Conservation (phyloP, 2,329 filamentous ascomycete genomes). For the Xylariaceae sp. region DNA sequence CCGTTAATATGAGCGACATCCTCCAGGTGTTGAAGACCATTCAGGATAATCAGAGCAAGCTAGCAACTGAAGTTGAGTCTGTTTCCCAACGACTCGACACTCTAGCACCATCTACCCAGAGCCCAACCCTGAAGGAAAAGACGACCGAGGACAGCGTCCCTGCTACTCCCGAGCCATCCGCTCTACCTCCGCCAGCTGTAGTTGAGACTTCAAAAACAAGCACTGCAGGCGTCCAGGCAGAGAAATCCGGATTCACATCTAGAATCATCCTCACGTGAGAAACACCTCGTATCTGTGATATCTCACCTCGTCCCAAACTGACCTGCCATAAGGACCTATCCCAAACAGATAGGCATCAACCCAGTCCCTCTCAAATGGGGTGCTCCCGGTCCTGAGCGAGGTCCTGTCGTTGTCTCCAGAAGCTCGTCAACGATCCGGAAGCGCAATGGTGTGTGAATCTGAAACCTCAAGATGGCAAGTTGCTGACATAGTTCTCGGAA, state of each 20-base stretch:
- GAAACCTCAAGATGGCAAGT: constrained; percentile 4
- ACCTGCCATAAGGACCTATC: constrained; percentile 63
- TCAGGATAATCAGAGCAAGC: constrained; percentile 27
- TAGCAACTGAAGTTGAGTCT: constrained; percentile 26
- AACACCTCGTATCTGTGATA: too few relatives aligned
- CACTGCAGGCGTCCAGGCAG: constrained; percentile 25
- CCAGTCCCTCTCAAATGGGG: constrained; percentile 90
- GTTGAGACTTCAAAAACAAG: constrained; percentile 21
- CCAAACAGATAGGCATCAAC: constrained; percentile 89
- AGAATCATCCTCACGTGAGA: constrained; percentile 53
- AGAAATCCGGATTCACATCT: constrained; percentile 47
- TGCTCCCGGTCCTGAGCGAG: constrained; percentile 68
- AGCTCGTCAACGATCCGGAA: constrained; percentile 70
- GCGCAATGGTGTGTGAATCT: constrained; percentile 64
- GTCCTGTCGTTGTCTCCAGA: constrained; percentile 84
- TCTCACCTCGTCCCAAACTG: constrained; percentile 10
- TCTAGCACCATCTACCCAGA: constrained; percentile 22
- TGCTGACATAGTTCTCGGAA: constrained; percentile 15
- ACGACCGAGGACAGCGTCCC: constrained; percentile 13
- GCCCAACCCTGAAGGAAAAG: constrained; percentile 17
- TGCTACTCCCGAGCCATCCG: constrained; percentile 11
- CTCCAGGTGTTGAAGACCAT: constrained; percentile 28
- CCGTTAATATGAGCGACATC: constrained; percentile 25
- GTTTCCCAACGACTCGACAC: constrained; percentile 29
- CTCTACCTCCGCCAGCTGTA: constrained; percentile 19